Evolutionary conservation across 1,284 basidiomycete genomes (phyloP), one percentile per base, ranked within the genome.

Genomic region (Ganoderma sp.): DNA sequence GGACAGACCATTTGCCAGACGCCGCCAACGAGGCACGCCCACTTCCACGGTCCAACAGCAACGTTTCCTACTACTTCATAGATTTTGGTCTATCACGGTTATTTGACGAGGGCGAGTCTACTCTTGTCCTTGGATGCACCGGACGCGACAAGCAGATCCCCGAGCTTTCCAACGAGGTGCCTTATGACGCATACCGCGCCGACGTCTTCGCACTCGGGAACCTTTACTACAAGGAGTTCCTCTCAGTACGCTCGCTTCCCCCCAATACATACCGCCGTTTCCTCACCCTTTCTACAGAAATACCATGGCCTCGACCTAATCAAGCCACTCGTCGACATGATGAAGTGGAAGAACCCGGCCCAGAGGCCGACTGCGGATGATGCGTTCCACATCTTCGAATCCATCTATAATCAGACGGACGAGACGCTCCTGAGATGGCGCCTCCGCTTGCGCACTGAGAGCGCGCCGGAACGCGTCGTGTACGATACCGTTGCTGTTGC

Each of bases 171-270:
- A 48, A 63, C 1, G 63, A 56, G 4, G 63, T 70, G 0, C 77
- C 77, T 0, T 79, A 79, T 63, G 74, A 79, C 63, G 72, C 78
- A 0, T 79, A 77, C 68, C 71, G 73, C 56, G 72, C 76, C 2
- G 78, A 80, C 52, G 71, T 80, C 7, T 79, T 71, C 70, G 68
- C 75, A 2, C 64, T 79, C 2, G 78, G 77, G 7, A 67, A 72
- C 28, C 37, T 73, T 0, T 73, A 66, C 34, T 43, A 50, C 50
- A 69, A 71, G n/a, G 68, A 71, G 39, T 71, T 73, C 42, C 14
- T 67, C 2, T 54, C 62, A 2, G 25, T 28, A 28, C 25, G 25
- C 25, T 28, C 25, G 25, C 25, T 28, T 28, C 1, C 2, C 25
- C 25, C 25, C 2, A 2, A 28, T 28, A 28, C 1, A 28, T 28